A percentile compares a stretch with the other conserved stretches of the same genome.
Evolutionary conservation across 257 asterid species (phyloP).

Genomic region (Coffea canephora): DNA sequence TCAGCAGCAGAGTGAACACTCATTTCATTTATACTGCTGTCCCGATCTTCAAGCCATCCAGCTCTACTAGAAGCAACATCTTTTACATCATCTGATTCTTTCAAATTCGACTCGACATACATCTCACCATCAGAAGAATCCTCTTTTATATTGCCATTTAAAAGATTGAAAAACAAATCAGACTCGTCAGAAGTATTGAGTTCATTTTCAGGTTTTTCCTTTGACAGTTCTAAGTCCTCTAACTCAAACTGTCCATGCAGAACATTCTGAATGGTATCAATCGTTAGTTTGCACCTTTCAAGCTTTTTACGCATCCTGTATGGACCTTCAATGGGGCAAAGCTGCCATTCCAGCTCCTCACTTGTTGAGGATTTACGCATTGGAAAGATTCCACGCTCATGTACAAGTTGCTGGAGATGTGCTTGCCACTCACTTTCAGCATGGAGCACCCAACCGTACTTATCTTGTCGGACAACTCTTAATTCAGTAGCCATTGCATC

Average conservation of each 20-base stretch:
- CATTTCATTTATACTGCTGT: conserved; percentile 82
- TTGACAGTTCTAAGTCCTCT: conserved; percentile 58
- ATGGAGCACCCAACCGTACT: conserved; percentile 99
- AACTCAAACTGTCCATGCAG: conserved; percentile 58
- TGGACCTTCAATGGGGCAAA: conserved; percentile 99
- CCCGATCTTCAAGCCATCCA: conserved; percentile 89
- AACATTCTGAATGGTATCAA: conserved; percentile 73
- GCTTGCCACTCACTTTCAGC: conserved; percentile 99
- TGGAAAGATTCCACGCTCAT: conserved; percentile 93
- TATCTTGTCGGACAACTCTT: conserved; percentile 97
- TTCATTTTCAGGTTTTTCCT: conserved; percentile 64
- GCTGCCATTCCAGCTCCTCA: conserved; percentile 84
- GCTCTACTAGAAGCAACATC: conserved; percentile 70
- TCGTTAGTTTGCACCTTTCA: conserved; percentile 73
- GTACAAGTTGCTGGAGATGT: conserved; percentile 93
- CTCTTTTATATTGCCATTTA: conserved; percentile 54
- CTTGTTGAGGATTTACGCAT: conserved; percentile 47
- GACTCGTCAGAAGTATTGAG: conserved; percentile 56
- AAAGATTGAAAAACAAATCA: conserved; percentile 56
- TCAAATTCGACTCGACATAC: conserved; percentile 64
- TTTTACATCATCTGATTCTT: conserved; percentile 67
- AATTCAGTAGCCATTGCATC: conserved; percentile 95
- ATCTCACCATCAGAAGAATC: conserved; percentile 58
- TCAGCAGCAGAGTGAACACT: conserved; percentile 93
- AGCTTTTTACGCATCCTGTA: conserved; percentile 96